Base-by-base conservation (phyloP, 2,329 filamentous ascomycete species). In the Zymoseptoria tritici region DNA sequence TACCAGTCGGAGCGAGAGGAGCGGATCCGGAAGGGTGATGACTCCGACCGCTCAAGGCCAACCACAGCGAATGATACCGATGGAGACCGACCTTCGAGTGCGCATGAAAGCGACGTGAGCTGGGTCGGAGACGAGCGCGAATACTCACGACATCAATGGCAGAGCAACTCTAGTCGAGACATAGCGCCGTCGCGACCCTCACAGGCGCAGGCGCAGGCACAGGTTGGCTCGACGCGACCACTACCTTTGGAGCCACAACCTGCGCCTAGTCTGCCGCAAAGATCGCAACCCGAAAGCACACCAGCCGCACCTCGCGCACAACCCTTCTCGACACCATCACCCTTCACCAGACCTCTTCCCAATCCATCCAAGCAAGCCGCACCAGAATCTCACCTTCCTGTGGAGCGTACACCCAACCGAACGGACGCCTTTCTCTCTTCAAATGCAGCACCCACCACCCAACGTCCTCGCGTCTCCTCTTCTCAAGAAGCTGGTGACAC, bases 91-190 rank as follows among this genome's bases (percentile, higher is more conserved):
- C 68, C 68, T n/a, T 55, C 56, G 19, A 71, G 68, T 55, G 75
- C 77, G 5, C 73, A 77, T 20, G 82, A 70, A 74, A 83, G 74
- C 74, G 86, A 69, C 77, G 86, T 72, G 76, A 89, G 72, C 81
- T 88, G 63, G 89, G 85, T 84, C 74, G 83, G 63, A 75, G 83
- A 86, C 64, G 86, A 90, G 72, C 82, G 83, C 52, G 85, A 88
- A 52, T 81, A 84, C 52, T 76, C 89, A 16, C 81, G 81, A 24
- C 82, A 83, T 52, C 79, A 84, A 51, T 84, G 81, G 81, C 76
- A 80, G 52, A 46, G 36, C 13, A 46, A 46, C 36, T 71, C 72
- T 9, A 72, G 69, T 20, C 70, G 71, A 60, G 68, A 70, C 11
- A 65, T 42, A 16, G 53, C 62, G 9, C 60, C 67, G 2, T 54